phyloP scores from a whole-genome alignment of 306 rosid genomes.

The Notholithocarpus densiflorus region DNA sequence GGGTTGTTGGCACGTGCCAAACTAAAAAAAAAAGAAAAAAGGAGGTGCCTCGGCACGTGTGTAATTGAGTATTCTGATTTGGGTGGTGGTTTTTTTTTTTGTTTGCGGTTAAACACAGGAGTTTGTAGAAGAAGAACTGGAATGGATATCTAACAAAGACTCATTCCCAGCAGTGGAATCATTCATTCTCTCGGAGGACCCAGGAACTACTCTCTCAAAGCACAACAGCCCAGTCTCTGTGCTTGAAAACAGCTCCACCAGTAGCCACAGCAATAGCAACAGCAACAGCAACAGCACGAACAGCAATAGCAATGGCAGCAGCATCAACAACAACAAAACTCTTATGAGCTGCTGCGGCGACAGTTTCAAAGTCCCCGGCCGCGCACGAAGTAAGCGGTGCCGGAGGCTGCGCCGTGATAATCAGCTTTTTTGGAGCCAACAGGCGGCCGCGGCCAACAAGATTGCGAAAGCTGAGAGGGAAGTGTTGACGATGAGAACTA shows the following conservation, averaged over 20 bases:
- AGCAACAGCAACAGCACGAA: conserved; percentile 26
- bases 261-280: conserved; percentile 38
- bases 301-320: conserved; percentile 27
- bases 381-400: conserved; percentile 59
- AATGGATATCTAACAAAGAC: conserved; percentile 83
- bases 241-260: conserved; percentile 48
- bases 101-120: conserved; percentile 27
- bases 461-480: conserved; percentile 9
- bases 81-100: not conserved
- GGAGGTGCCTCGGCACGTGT: not conserved
- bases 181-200: conserved; percentile 35
- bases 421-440: conserved; percentile 32
- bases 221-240: conserved; percentile 39
- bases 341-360: conserved; percentile 50
- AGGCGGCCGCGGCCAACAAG: not conserved
- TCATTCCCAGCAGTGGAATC: conserved; percentile 72
- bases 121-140: conserved; percentile 69
- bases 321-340: conserved; percentile 28
- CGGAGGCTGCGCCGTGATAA: conserved; percentile 29
- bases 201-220: conserved; percentile 22
- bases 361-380: conserved; percentile 53
- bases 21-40: too few species aligned
- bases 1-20: too few species aligned
- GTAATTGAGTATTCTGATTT: too few species aligned
- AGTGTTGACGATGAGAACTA: too few species aligned